Evolutionary conservation across 2,329 filamentous ascomycete species (phyloP).

Genomic region (Fusarium sp.): DNA sequence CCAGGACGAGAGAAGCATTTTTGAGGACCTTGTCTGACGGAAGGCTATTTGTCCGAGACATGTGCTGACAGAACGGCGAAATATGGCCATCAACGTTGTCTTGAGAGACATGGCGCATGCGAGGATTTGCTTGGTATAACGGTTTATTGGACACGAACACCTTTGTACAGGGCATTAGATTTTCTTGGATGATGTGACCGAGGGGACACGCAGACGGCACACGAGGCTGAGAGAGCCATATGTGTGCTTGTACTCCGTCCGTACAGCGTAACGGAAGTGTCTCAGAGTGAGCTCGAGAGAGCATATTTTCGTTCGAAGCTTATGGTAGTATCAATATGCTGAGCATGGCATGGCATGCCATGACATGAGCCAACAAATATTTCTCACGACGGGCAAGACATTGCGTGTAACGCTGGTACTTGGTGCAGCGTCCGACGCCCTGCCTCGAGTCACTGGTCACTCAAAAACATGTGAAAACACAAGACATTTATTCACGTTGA

Average conservation of each 20-base stretch:
- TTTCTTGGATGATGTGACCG: background rate
- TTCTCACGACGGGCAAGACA: constrained; percentile 6
- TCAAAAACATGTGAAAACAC: background rate
- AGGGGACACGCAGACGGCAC: constrained; percentile 4
- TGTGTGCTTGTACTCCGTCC: background rate
- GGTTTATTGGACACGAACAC: constrained; percentile 10
- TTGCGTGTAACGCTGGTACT: background rate
- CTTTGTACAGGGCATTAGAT: constrained; percentile 12
- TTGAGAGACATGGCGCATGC: constrained; percentile 33
- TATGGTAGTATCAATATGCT: constrained; percentile 2
- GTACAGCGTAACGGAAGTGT: background rate
- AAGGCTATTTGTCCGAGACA: constrained; percentile 34
- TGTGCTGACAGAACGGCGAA: constrained; percentile 9
- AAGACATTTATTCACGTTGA: constrained; percentile 11
- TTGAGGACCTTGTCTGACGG: constrained; percentile 47
- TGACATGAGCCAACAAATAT: background rate
- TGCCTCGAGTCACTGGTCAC: constrained; percentile 8
- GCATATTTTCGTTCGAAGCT: background rate
- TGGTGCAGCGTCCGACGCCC: background rate
- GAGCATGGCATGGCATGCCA: background rate
- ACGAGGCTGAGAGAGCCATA: constrained; percentile 10
- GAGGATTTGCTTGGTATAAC: constrained; percentile 23
- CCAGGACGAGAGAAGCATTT: constrained; percentile 60
- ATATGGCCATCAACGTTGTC: constrained; percentile 24
- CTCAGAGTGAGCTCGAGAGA: background rate